Conservation (phyloP, 1,284 basidiomycete species). For the Cystobasidium pallidum region DNA sequence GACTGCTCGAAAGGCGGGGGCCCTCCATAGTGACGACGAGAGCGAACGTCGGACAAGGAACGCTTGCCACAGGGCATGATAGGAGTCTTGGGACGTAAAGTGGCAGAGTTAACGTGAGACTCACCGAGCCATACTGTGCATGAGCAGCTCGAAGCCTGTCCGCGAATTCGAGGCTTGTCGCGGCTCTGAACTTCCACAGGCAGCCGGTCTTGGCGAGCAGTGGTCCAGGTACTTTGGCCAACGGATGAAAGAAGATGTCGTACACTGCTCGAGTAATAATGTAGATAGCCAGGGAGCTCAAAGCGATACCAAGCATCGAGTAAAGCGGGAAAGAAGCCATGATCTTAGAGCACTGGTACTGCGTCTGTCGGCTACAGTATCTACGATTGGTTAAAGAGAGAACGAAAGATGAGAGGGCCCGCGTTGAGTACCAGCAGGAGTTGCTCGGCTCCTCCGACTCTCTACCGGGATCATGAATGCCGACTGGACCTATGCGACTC, state of each 20-base stretch:
- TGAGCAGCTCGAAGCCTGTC: constrained; percentile 12
- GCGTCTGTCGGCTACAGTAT: neutral
- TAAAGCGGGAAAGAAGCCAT: neutral
- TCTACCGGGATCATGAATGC: no score
- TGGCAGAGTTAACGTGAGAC: no score
- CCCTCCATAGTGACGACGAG: no score
- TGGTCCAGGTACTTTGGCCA: constrained; percentile 23
- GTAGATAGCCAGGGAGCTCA: constrained; percentile 4
- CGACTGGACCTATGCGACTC: no score
- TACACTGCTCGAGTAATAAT: constrained; percentile 17
- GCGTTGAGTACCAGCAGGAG: no score
- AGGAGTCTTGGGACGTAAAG: no score
- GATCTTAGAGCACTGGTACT: neutral
- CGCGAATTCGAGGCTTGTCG: neutral
- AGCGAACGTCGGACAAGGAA: no score
- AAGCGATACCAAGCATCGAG: neutral
- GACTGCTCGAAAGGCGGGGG: neutral
- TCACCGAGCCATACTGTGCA: constrained; percentile 17
- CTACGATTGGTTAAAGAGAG: neutral
- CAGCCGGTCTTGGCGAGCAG: constrained; percentile 5
- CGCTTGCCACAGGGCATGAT: no score
- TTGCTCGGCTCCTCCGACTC: no score
- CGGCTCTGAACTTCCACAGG: constrained; percentile 21
- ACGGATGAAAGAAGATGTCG: constrained; percentile 27
- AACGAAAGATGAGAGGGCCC: no score